Conservation (phyloP, 768 basidiomycete species). For the Ramaria rubella region DNA sequence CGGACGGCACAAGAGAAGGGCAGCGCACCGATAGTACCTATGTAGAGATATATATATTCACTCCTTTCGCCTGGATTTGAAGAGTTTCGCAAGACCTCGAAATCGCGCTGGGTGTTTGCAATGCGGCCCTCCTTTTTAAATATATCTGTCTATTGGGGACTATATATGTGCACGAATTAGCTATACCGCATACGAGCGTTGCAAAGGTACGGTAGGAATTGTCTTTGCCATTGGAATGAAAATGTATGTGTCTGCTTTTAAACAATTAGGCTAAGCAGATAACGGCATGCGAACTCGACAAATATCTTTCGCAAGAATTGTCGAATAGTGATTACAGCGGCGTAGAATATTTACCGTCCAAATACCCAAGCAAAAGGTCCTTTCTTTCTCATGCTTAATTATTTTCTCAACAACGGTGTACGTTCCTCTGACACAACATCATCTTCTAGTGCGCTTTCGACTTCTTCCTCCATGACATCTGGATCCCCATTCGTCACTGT, state of each 20-base stretch:
- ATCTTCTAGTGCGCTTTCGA: background rate
- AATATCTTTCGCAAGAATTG: too few species aligned
- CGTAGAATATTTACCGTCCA: background rate
- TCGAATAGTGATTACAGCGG: background rate
- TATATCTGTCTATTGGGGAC: too few species aligned
- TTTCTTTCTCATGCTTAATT: background rate
- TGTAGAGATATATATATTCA: constrained; percentile 15
- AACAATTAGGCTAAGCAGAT: too few species aligned
- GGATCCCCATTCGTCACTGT: constrained; percentile 2
- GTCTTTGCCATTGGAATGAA: too few species aligned
- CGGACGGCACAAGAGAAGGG: constrained; percentile 73
- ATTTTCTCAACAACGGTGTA: constrained; percentile 2
- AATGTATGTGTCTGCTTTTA: too few species aligned
- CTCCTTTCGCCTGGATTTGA: background rate
- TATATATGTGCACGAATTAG: too few species aligned
- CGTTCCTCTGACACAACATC: background rate
- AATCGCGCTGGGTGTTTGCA: too few species aligned
- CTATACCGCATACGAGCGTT: too few species aligned
- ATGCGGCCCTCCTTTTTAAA: too few species aligned
- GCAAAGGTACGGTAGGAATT: too few species aligned
- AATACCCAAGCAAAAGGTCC: background rate
- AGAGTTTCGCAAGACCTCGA: background rate
- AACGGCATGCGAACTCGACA: too few species aligned
- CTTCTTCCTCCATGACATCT: background rate
- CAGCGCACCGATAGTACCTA: constrained; percentile 51